phyloP scores from a whole-genome alignment of 306 rosid species.

The Crotalaria pallida region DNA sequence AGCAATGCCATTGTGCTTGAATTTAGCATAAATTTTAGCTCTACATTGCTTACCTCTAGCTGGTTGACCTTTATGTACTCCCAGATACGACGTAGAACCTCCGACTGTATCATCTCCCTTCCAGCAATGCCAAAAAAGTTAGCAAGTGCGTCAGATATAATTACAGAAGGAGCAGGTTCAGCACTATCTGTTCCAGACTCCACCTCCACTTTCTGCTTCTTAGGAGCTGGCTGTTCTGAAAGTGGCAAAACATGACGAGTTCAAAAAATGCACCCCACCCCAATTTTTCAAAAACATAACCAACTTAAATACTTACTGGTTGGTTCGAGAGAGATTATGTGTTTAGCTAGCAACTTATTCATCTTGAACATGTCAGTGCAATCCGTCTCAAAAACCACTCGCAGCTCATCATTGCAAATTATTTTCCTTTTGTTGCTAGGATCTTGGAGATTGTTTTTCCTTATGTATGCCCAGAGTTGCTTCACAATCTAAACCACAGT shows the following conservation, averaged over 20 bases:
- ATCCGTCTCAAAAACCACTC: constrained; percentile 76
- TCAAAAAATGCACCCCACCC: constrained; percentile 12
- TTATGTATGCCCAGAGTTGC: constrained; percentile 94
- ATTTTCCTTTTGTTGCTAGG: constrained; percentile 86
- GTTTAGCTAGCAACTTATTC: constrained; percentile 82
- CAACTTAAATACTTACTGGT: constrained; percentile 48
- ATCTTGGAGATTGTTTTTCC: constrained; percentile 87
- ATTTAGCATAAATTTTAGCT: not conserved
- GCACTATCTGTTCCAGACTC: constrained; percentile 42
- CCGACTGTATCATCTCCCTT: constrained; percentile 81
- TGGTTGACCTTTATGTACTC: constrained; percentile 70
- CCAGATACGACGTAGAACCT: constrained; percentile 76
- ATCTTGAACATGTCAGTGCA: constrained; percentile 93
- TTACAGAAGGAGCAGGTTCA: constrained; percentile 47
- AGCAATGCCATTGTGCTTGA: not conserved
- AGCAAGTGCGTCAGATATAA: constrained; percentile 77
- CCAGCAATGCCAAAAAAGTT: constrained; percentile 62
- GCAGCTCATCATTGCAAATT: constrained; percentile 76
- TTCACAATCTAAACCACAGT: constrained; percentile 61
- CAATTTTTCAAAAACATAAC: not conserved
- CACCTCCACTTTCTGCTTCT: constrained; percentile 51
- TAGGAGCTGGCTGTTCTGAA: constrained; percentile 60
- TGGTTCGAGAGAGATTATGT: constrained; percentile 71
- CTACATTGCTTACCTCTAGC: constrained; percentile 49
- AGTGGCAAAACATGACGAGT: constrained; percentile 35